Evolutionary conservation across 1,139 yeast species (phyloP), one percentile per base, ranked within the genome.

Genomic region (Geotrichum carabidarum): DNA sequence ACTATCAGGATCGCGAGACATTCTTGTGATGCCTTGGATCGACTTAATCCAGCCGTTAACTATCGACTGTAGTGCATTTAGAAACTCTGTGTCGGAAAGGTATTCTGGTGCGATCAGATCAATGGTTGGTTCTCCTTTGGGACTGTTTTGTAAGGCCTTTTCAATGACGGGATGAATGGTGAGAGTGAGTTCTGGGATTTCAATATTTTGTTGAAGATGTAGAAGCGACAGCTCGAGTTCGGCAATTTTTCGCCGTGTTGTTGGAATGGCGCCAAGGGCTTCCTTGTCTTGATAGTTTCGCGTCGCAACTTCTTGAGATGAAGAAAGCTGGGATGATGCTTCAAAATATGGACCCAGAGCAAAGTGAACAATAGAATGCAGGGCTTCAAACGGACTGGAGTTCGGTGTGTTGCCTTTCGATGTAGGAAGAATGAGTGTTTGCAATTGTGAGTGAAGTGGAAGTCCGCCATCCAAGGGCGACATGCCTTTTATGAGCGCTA

Each of bases 11-110:
- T 78, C 78, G 4, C 77, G 68, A 31, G 75, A 68, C 44, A 84
- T 67, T 36, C 73, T 72, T 0, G 91, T 79, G 8, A 88, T 71
- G 1, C 76, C 69, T 60, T 83, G 87, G 11, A 84, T 80, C 44
- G 81, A 79, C 58, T 75, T 78, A 27, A 84, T 80, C 97, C 97
- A 90, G 9, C 74, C 74, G 62, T 86, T 86, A 4, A 84, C 93
- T 5, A 75, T 76, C 2, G 78, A 70, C 50, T 91, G 93, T 11
- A 89, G 69, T 44, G 77, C 77, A 63, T 90, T 90, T 48, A 89
- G 71, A 58, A 84, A 77, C 0, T 69, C 66, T 0, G 85, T 68
- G 60, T 88, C 91, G 0, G 70, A 61, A 1, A 81, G 60, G 7
- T 74, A 61, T 0, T 65, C 67, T 1, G 66, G 67, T 0, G 75